phyloP scores from a whole-genome alignment of 2,329 filamentous ascomycete genomes.

The Hymenoscyphus infarciens region DNA sequence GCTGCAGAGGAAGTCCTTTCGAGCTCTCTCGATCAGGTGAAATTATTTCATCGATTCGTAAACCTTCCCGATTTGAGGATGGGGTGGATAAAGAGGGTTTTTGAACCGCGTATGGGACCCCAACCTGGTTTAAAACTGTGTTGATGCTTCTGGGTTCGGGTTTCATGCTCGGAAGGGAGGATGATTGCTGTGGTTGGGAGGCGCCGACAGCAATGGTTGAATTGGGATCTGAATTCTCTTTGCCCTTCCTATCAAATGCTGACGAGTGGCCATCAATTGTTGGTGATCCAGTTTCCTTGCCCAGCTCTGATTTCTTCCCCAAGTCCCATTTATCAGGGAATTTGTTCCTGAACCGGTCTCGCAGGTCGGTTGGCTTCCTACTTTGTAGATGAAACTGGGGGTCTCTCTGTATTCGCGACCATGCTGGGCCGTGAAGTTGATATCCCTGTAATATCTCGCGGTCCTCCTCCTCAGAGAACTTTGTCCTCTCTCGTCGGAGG shows the following conservation, averaged over 20 bases:
- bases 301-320: constrained; percentile 4
- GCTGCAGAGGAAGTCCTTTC: constrained; percentile 15
- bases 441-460: constrained; percentile 58
- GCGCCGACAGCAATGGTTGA: not conserved
- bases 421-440: constrained; percentile 57
- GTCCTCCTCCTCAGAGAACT: constrained; percentile 62
- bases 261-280: not conserved
- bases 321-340: constrained; percentile 50
- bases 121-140: not conserved
- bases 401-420: constrained; percentile 64
- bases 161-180: not conserved
- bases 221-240: constrained; percentile 10
- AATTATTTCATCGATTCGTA: constrained; percentile 33
- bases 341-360: constrained; percentile 62
- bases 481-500: constrained; percentile 54
- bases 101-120: not conserved
- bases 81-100: constrained; percentile 6
- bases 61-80: constrained; percentile 26
- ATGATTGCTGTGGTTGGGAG: not conserved
- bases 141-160: not conserved
- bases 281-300: not conserved
- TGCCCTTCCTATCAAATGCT: constrained; percentile 1
- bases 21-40: constrained; percentile 20
- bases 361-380: constrained; percentile 59
- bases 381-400: constrained; percentile 53